Conservation (phyloP, 768 basidiomycete species). For the Nevesoporus exiguus region DNA sequence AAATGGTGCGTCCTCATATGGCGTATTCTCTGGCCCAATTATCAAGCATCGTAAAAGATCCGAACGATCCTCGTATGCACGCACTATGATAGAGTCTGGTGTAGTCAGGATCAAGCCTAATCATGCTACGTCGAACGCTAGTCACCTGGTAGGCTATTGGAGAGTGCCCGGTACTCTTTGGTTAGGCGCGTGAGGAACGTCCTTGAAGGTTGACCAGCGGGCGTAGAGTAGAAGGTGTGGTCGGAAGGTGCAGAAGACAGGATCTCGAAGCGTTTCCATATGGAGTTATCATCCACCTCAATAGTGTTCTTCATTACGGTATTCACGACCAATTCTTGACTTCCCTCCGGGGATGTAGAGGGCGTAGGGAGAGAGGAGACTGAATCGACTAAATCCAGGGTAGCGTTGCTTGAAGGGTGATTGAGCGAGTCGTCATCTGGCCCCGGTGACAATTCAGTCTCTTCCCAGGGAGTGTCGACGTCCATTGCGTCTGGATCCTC, state of each 20-base stretch:
- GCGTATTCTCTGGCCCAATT: conserved; percentile 89
- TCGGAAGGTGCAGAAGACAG: conserved; percentile 73
- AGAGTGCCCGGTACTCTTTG: conserved; percentile 80
- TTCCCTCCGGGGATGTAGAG: conserved; percentile 32
- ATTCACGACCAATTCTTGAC: conserved; percentile 29
- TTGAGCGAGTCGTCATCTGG: conserved; percentile 18
- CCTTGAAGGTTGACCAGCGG: conserved; percentile 64
- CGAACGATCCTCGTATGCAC: conserved; percentile 85
- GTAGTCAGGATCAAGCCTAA: conserved; percentile 4
- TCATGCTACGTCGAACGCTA: conserved; percentile 1
- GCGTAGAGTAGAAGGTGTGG: conserved; percentile 71
- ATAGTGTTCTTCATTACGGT: conserved; percentile 26
- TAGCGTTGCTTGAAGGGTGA: conserved; percentile 12
- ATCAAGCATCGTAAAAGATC: conserved; percentile 88
- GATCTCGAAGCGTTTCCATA: conserved; percentile 83
- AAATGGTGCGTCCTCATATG: conserved; percentile 93
- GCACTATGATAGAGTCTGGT: conserved; percentile 81
- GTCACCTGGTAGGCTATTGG: conserved; percentile 79
- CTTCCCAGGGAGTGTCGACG: conserved; percentile 30
- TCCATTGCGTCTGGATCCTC: conserved; percentile 38
- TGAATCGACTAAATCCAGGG: conserved; percentile 21
- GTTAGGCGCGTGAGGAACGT: conserved; percentile 71
- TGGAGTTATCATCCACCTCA: conserved; percentile 36
- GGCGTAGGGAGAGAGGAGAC: conserved; percentile 29
- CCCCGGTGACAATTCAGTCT: conserved; percentile 19